Percentiles rank a stretch among this genome's conserved stretches.
These are phyloP conservation scores for Arthrocladium fulminans DNA, from an alignment of 2,329 filamentous ascomycete species.

Conservation along the genomic window DNA sequence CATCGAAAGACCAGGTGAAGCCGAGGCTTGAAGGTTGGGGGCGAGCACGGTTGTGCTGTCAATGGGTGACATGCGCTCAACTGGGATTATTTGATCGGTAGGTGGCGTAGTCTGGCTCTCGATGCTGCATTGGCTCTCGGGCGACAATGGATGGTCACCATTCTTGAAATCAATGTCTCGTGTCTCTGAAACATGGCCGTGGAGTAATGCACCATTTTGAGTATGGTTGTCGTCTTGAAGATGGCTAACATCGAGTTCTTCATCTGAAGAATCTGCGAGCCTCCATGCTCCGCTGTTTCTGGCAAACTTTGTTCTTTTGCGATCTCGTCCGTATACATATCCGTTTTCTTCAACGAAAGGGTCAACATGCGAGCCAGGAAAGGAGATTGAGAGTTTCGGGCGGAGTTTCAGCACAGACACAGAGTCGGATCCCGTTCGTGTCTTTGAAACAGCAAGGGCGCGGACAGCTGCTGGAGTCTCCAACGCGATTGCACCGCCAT, in stretches of 20 bases:
- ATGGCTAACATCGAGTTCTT: conserved; percentile 9
- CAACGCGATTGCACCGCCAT: not conserved
- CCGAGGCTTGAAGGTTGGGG: conserved; percentile 31
- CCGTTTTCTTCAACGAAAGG: conserved; percentile 59
- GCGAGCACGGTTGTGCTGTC: conserved; percentile 13
- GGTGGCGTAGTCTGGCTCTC: not conserved
- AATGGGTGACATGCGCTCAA: not conserved
- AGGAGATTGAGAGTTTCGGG: conserved; percentile 8
- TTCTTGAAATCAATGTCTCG: not conserved
- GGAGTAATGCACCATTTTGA: not conserved
- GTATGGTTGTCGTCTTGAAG: not conserved
- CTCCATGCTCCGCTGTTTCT: conserved; percentile 63
- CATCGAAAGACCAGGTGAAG: conserved; percentile 32
- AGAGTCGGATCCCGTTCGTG: not conserved
- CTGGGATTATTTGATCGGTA: not conserved
- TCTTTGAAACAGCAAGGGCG: not conserved
- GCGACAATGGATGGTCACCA: not conserved
- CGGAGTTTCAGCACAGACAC: not conserved
- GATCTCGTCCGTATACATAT: conserved; percentile 50
- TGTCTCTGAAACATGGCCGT: not conserved
- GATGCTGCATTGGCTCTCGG: not conserved
- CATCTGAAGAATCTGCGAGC: conserved; percentile 46
- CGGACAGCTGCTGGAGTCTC: not conserved
- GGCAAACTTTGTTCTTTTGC: conserved; percentile 63
- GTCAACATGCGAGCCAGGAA: conserved; percentile 17